Base-by-base conservation (phyloP, 2,329 filamentous ascomycete species). In the Chaetothyriales sp. region DNA sequence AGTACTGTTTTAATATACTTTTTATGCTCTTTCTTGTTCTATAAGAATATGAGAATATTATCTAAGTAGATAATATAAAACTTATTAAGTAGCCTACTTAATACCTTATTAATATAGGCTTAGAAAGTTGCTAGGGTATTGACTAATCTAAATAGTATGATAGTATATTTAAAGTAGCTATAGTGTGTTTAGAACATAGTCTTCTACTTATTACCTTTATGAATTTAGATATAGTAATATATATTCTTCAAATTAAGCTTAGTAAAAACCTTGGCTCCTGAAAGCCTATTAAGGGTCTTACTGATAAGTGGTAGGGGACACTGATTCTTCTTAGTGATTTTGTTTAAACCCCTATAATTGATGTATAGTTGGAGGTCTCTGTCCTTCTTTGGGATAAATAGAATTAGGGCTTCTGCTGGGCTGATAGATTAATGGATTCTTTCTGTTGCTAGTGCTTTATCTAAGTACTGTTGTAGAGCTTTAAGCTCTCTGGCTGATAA, bases 341-440 rank as follows among this genome's bases (percentile, higher is more conserved):
- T 52, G 48, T 70, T 71, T 0, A 70, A 55, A 0, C 37, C 54
- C 48, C 59, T 47, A 55, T 70, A 72, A 52, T 71, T 60, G 5
- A 70, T 56, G 56, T 56, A 70, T 44, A 70, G 49, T 18, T 57
- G 53, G 7, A 66, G 50, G 6, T 51, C 57, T 2, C 62, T 54
- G 47, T 62, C 59, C 4, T 60, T 60, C 55, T 68, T 70, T 22
- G 48, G 53, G 19, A 65, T 55, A 57, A 69, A 67, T 0, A 69
- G 53, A 4, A 68, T 58, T 7, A 58, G 63, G 1, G 50, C 45
- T 5, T 55, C 56, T 25, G 52, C 54, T 25, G 49, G 55, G 37
- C 46, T 59, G n/a, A 28, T 56, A 18, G 44, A 63, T 2, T 19
- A 22, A 13, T 46, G 47, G 29, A 64, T 64, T 9, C 50, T 57